Evolutionary conservation across 148 eudicot genomes (phyloP), one percentile per base, ranked within the genome.

Genomic region (Euryodendron excelsum): DNA sequence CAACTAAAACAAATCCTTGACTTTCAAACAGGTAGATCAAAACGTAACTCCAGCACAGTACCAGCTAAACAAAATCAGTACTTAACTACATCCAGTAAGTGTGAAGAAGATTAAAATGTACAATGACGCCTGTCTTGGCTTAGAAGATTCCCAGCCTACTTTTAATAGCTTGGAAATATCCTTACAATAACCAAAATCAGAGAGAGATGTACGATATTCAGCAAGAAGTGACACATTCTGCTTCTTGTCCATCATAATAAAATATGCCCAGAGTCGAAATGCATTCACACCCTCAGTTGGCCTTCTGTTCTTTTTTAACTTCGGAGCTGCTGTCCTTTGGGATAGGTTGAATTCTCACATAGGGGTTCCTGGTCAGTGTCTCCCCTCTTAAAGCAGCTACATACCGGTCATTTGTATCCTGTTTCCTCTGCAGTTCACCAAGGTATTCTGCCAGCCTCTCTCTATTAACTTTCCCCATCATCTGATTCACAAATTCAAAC

Each of bases 341-440:
- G 52, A 89, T 69, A 23, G 90, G 90, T 82, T 93, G 96, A 67
- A 93, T 89, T 74, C 96, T 93, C 69, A 79, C 89, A 37, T 91
- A 88, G 2, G 94, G 97, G 15, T 90, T 93, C 82, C 98, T 86
- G 41, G 94, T 93, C 80, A 91, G 83, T n/a, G 98, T 96, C 86
- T 96, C 99, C 63, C 97, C 98, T 78, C 58, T 89, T 77, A 96
- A 82, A 79, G 99, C 99, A 79, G 98, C 99, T 53, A 90, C 92
- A 63, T 96, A 96, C 33, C 99, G 82, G 73, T 91, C 99, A 70
- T 96, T 93, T 37, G 99, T 93, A 72, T 96, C 81, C 83, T 96
- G 93, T 79, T 96, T 96, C 85, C 96, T 89, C 91, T 91, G 89
- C 76, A 96, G 79, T 84, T 96, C 99, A 63, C 92, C 92, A 31